Conservation (phyloP, 306 rosid genomes). For the Fragaria nilgerrensis region DNA sequence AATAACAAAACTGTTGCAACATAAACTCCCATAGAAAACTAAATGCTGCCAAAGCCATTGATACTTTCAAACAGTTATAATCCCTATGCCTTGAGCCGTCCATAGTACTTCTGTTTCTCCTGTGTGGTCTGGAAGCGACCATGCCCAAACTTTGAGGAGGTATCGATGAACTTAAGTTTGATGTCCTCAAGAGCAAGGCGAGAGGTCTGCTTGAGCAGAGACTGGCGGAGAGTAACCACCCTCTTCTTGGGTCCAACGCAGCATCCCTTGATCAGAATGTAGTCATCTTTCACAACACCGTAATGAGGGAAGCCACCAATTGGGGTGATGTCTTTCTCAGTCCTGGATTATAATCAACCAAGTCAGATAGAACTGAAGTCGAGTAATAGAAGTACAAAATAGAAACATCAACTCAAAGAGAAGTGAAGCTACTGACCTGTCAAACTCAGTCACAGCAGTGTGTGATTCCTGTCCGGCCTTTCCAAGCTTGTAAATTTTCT, state of each 20-base stretch:
- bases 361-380: neutral
- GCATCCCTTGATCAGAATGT: conserved; percentile 68
- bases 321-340: conserved; percentile 87
- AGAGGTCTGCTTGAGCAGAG: conserved; percentile 78
- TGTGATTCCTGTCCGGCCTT: conserved; percentile 65
- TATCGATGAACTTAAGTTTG: conserved; percentile 80
- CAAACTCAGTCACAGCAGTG: conserved; percentile 61
- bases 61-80: too few species aligned
- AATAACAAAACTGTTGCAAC: neutral
- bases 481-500: conserved; percentile 74
- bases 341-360: conserved; percentile 40
- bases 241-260: conserved; percentile 87
- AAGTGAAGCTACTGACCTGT: conserved; percentile 41
- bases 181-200: conserved; percentile 77
- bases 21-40: neutral
- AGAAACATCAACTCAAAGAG: neutral
- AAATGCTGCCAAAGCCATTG: neutral
- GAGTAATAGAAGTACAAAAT: neutral
- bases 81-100: conserved; percentile 67
- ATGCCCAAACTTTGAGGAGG: conserved; percentile 82
- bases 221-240: conserved; percentile 76
- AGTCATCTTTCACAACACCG: conserved; percentile 79
- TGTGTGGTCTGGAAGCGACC: conserved; percentile 91
- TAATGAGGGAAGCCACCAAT: conserved; percentile 94
- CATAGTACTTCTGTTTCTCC: conserved; percentile 79